Conservation (phyloP, 2,329 filamentous ascomycete genomes). For the Hysterium pulicare region DNA sequence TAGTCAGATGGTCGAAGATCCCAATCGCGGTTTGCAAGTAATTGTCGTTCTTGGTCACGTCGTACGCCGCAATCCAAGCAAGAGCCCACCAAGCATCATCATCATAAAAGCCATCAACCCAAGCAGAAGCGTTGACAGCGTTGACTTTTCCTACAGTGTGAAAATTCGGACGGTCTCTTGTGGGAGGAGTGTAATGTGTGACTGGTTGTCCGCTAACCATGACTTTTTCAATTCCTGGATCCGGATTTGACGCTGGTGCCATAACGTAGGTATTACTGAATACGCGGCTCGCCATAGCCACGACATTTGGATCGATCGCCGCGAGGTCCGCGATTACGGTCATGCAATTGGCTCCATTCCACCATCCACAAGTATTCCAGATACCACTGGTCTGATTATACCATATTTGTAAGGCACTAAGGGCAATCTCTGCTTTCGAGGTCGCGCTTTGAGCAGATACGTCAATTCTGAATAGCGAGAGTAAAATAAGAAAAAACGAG, state of each 20-base stretch:
- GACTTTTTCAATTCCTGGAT: slow-evolving; percentile 21
- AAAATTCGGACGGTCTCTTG: slow-evolving; percentile 7
- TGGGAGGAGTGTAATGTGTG: slow-evolving; percentile 11
- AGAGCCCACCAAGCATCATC: slow-evolving; percentile 53
- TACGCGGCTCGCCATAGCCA: slow-evolving; percentile 33
- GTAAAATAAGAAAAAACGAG: slow-evolving; percentile 12
- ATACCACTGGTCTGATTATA: slow-evolving; percentile 60
- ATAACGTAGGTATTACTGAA: slow-evolving; percentile 44
- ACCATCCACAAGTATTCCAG: slow-evolving; percentile 67
- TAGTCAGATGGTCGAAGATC: slow-evolving; percentile 49
- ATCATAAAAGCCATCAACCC: slow-evolving; percentile 49
- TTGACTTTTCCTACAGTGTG: slow-evolving; percentile 6
- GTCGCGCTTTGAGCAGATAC: slow-evolving; percentile 20
- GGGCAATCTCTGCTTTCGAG: slow-evolving; percentile 28
- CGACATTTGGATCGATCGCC: slow-evolving; percentile 32
- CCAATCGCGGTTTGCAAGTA: slow-evolving; percentile 48
- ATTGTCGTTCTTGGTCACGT: slow-evolving; percentile 43
- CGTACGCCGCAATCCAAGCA: slow-evolving; percentile 55
- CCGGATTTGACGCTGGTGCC: slow-evolving; percentile 29
- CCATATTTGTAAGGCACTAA: slow-evolving; percentile 55
- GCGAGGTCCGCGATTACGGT: slow-evolving; percentile 59
- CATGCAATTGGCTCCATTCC: slow-evolving; percentile 68
- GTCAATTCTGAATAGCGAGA: slow-evolving; percentile 19
- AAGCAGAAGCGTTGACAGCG: slow-evolving; percentile 16
- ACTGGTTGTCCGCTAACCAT: slow-evolving; percentile 4